These are phyloP conservation scores for Andrographis paniculata DNA, from an alignment of 305 asterid species.

Conservation along the genomic window DNA sequence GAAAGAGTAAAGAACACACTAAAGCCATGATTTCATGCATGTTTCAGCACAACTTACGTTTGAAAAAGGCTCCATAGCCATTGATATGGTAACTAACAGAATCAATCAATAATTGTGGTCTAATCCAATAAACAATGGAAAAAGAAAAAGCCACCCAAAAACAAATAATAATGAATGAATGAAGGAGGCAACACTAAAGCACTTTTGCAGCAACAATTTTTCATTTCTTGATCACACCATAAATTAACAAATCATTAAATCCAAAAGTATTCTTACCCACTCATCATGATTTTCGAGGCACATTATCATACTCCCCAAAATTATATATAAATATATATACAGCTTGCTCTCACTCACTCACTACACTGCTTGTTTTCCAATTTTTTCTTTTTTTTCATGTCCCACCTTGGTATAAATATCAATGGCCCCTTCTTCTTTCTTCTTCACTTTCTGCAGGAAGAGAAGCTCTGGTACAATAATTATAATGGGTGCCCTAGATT, in stretches of 20 bases:
- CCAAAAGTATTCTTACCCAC: conserved; percentile 38
- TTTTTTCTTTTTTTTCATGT: conserved; percentile 1
- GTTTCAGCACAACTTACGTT: conserved; percentile 18
- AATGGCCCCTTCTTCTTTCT: neutral
- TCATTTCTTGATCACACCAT: conserved; percentile 26
- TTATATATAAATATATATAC: conserved; percentile 17
- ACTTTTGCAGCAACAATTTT: conserved; percentile 45
- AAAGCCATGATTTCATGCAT: conserved; percentile 27
- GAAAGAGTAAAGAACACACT: neutral
- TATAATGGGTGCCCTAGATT: conserved; percentile 88
- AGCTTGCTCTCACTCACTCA: conserved; percentile 31
- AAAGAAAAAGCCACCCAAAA: conserved; percentile 34
- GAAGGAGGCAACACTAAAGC: conserved; percentile 57
- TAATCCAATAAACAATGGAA: conserved; percentile 25
- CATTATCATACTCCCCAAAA: conserved; percentile 18
- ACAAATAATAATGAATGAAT: conserved; percentile 54
- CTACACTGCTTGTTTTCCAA: no score
- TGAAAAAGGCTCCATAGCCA: neutral
- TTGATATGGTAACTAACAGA: no score
- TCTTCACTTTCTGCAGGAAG: conserved; percentile 23
- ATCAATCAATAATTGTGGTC: conserved; percentile 19
- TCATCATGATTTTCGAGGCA: conserved; percentile 52
- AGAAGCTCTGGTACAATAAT: conserved; percentile 3
- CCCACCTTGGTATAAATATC: conserved; percentile 32
- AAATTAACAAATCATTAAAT: conserved; percentile 18